Evolutionary conservation across 2,329 filamentous ascomycete species (phyloP).

Genomic region (Coleophoma cylindrospora): DNA sequence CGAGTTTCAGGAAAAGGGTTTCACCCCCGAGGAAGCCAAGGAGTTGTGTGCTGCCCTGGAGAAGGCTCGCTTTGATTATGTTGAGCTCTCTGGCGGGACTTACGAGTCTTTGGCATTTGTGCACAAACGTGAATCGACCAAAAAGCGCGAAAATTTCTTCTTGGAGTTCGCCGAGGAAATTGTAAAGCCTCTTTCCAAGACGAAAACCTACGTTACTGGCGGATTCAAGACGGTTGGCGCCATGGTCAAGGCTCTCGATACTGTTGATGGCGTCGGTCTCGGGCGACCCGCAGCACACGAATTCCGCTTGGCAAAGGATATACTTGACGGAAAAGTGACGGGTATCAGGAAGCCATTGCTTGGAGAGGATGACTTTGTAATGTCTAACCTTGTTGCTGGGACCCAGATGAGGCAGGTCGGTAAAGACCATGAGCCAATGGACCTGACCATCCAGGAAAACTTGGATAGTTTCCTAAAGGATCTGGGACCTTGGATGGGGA

Average conservation of each 20-base stretch:
- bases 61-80: conserved; percentile 52
- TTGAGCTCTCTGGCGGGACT: conserved; percentile 63
- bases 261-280: conserved; percentile 43
- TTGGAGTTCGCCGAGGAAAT: conserved; percentile 56
- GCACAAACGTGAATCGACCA: conserved; percentile 30
- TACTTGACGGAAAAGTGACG: conserved; percentile 36
- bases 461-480: conserved; percentile 42
- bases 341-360: conserved; percentile 42
- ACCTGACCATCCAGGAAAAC: conserved; percentile 42
- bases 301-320: conserved; percentile 32
- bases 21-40: conserved; percentile 52
- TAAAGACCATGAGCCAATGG: conserved; percentile 46
- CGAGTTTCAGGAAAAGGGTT: conserved; percentile 50
- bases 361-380: conserved; percentile 46
- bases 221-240: conserved; percentile 52
- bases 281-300: conserved; percentile 40
- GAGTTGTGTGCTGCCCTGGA: conserved; percentile 46
- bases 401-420: conserved; percentile 36
- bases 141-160: conserved; percentile 62
- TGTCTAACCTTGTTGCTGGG: conserved; percentile 16
- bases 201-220: conserved; percentile 52
- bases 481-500: conserved; percentile 36
- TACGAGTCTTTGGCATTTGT: conserved; percentile 44
- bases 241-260: conserved; percentile 42
- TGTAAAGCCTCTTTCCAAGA: conserved; percentile 37